Conservation (phyloP, 768 basidiomycete genomes). For the Suillus weaverae region DNA sequence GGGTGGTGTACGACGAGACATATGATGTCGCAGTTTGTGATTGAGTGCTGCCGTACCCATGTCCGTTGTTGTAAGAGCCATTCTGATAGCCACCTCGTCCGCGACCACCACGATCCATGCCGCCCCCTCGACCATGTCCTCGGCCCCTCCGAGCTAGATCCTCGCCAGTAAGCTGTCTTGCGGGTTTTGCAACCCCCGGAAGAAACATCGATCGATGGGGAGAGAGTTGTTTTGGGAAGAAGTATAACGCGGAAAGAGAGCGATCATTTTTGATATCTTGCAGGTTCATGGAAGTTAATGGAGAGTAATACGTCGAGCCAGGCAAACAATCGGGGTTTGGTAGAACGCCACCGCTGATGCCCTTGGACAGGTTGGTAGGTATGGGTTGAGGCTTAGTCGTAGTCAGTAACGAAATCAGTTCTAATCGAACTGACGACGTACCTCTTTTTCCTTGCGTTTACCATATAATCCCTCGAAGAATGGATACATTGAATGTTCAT, state of each 20-base stretch:
- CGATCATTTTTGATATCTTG: conserved; percentile 86
- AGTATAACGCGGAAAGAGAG: conserved; percentile 83
- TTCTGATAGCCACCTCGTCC: conserved; percentile 33
- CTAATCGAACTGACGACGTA: conserved; percentile 34
- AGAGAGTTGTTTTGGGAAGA: conserved; percentile 82
- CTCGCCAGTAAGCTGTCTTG: conserved; percentile 58
- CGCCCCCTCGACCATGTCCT: conserved; percentile 48
- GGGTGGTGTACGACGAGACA: conserved; percentile 21
- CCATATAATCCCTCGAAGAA: conserved; percentile 88
- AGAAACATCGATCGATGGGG: conserved; percentile 87
- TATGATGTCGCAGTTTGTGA: conserved; percentile 10
- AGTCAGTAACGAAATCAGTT: conserved; percentile 4
- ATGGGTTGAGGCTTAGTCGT: conserved; percentile 67
- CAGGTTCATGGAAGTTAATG: conserved; percentile 57
- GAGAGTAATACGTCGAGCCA: conserved; percentile 84
- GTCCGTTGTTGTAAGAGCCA: conserved; percentile 16
- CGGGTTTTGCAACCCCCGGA: conserved; percentile 62
- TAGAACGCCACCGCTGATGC: conserved; percentile 77
- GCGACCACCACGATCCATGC: conserved; percentile 36
- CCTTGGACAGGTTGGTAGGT: conserved; percentile 66
- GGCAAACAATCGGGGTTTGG: conserved; percentile 90
- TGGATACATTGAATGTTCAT: conserved; percentile 84
- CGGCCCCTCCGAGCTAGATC: conserved; percentile 64
- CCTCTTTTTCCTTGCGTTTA: conserved; percentile 78
- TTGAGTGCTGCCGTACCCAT: conserved; percentile 15